phyloP scores from a whole-genome alignment of 805 yeast genomes.

The Schwanniomyces vanrijiae region DNA sequence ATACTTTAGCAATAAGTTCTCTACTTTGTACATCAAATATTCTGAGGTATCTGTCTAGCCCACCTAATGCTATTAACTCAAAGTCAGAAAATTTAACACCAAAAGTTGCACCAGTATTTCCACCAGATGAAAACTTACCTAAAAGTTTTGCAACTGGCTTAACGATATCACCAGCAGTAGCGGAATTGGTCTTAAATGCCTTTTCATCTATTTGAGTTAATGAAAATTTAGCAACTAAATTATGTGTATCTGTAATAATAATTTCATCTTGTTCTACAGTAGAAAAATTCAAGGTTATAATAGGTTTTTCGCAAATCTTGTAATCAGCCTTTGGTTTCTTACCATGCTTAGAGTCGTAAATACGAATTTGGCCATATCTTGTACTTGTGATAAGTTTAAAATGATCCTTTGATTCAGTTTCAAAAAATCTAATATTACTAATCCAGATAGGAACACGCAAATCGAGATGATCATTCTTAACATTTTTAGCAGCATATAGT shows the following conservation, averaged over 20 bases:
- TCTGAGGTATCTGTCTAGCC: conserved; percentile 83
- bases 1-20: conserved; percentile 67
- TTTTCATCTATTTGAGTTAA: conserved; percentile 33
- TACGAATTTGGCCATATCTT: conserved; percentile 70
- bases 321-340: conserved; percentile 63
- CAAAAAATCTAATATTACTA: conserved; percentile 51
- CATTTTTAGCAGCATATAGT: conserved; percentile 76
- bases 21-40: conserved; percentile 66
- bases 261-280: conserved; percentile 42
- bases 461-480: conserved; percentile 75
- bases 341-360: conserved; percentile 68
- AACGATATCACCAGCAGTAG: conserved; percentile 46
- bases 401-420: conserved; percentile 32
- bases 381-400: conserved; percentile 67
- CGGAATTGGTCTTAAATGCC: conserved; percentile 37
- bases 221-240: conserved; percentile 56
- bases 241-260: conserved; percentile 72
- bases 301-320: conserved; percentile 55
- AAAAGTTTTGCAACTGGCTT: conserved; percentile 50
- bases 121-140: conserved; percentile 59
- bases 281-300: conserved; percentile 42
- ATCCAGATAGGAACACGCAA: conserved; percentile 84
- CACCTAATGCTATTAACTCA: conserved; percentile 68
- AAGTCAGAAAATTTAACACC: conserved; percentile 51
- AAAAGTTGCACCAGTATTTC: conserved; percentile 70